Evolutionary conservation across 2,329 filamentous ascomycete genomes (phyloP).

Genomic region (Penicillium sp.): DNA sequence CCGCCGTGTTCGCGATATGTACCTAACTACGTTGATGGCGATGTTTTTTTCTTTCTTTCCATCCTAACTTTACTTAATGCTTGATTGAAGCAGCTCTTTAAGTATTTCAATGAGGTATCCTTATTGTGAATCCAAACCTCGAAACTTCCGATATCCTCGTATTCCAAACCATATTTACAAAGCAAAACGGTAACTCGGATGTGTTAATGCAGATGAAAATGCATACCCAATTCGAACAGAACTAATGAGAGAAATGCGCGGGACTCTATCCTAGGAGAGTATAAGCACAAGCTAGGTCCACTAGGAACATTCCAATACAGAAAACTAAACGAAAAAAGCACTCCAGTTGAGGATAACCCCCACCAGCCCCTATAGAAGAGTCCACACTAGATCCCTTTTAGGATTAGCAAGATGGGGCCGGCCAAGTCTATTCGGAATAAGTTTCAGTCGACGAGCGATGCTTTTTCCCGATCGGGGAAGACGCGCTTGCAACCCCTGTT

Average conservation of each 20-base stretch:
- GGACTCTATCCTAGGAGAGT: neutral
- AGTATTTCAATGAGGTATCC: neutral
- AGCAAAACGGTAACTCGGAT: neutral
- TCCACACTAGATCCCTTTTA: neutral
- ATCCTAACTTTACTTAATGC: neutral
- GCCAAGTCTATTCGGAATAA: conserved; percentile 6
- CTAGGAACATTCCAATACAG: neutral
- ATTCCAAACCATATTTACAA: neutral
- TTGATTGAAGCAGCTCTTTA: neutral
- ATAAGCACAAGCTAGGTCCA: neutral
- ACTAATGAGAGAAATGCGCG: neutral
- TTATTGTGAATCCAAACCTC: neutral
- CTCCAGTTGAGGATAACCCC: neutral
- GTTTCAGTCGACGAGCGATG: conserved; percentile 14
- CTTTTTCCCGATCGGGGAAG: conserved; percentile 18
- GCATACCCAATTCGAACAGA: neutral
- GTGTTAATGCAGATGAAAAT: neutral
- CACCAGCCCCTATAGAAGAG: neutral
- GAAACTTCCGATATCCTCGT: neutral
- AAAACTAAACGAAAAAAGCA: neutral
- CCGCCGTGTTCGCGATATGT: neutral
- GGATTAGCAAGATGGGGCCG: neutral
- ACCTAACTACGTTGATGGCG: neutral
- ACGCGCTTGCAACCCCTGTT: neutral
- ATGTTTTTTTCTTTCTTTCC: neutral